phyloP scores from a whole-genome alignment of 768 basidiomycete genomes.

The Boletus eberwhitei region DNA sequence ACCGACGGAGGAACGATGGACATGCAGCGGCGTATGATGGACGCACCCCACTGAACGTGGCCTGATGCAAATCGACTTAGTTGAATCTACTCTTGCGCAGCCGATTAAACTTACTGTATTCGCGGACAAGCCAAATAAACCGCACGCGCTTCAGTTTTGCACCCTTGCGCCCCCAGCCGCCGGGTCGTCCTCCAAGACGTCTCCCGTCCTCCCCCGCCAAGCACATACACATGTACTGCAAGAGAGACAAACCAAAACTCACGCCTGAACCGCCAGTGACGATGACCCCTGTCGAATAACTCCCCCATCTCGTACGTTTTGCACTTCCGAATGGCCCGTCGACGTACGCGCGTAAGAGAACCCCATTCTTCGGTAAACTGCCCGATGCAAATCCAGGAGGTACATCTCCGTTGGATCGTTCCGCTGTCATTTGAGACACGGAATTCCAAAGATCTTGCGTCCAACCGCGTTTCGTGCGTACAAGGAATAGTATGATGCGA shows the following conservation, averaged over 20 bases:
- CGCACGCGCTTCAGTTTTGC: constrained; percentile 53
- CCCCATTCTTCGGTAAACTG: constrained; percentile 40
- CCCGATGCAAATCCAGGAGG: neutral
- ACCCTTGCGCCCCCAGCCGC: constrained; percentile 40
- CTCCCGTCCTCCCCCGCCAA: constrained; percentile 53
- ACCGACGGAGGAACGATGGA: constrained; percentile 44
- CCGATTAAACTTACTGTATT: constrained; percentile 53
- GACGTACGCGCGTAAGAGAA: constrained; percentile 54
- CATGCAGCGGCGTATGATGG: constrained; percentile 59
- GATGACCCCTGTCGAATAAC: constrained; percentile 57
- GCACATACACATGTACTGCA: constrained; percentile 60
- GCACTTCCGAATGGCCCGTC: constrained; percentile 73
- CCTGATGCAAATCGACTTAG: constrained; percentile 36
- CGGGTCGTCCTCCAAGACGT: constrained; percentile 44
- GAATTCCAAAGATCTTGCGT: constrained; percentile 63
- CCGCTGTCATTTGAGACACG: constrained; percentile 38
- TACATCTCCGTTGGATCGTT: constrained; percentile 30
- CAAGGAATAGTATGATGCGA: constrained; percentile 57
- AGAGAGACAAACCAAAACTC: constrained; percentile 63
- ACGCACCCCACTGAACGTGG: constrained; percentile 75
- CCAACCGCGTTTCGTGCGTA: constrained; percentile 69
- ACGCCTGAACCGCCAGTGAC: constrained; percentile 74
- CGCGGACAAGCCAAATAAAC: constrained; percentile 75
- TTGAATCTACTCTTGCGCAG: neutral
- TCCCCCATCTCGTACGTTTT: constrained; percentile 53